phyloP scores from a whole-genome alignment of 257 asterid species.

The Hygrophila difformis region DNA sequence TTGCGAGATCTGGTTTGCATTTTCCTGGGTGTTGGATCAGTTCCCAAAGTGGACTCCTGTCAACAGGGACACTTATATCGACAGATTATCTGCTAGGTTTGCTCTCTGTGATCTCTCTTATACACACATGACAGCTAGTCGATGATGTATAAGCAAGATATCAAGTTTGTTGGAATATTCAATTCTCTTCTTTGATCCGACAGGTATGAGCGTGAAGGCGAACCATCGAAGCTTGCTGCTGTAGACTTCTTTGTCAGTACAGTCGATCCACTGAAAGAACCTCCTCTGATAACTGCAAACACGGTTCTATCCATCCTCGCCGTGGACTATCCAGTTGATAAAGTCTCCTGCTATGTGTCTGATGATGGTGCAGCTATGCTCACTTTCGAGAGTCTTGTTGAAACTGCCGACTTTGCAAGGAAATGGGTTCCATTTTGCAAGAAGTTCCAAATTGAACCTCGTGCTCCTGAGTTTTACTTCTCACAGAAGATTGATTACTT shows the following conservation, averaged over 20 bases:
- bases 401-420: conserved; percentile 79
- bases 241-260: conserved; percentile 90
- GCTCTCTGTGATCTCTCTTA: too few relatives aligned
- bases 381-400: conserved; percentile 71
- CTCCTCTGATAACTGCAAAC: conserved; percentile 85
- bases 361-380: too few relatives aligned
- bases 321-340: too few relatives aligned
- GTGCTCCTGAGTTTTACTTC: conserved; percentile 91
- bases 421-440: too few relatives aligned
- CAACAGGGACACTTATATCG: conserved; percentile 82
- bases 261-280: conserved; percentile 82
- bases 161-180: too few relatives aligned
- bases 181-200: too few relatives aligned
- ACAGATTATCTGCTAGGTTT: conserved; percentile 72
- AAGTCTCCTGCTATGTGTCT: too few relatives aligned
- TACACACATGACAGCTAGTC: too few relatives aligned
- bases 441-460: conserved; percentile 77
- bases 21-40: conserved; percentile 89
- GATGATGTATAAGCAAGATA: too few relatives aligned
- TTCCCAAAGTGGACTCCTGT: conserved; percentile 86
- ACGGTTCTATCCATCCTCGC: conserved; percentile 77
- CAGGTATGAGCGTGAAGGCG: conserved; percentile 85
- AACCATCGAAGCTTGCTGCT: conserved; percentile 80
- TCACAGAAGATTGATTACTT: conserved; percentile 67
- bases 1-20: conserved; percentile 85